A percentile compares a stretch with the other conserved stretches of the same genome.
These are phyloP conservation scores for Luffa aegyptiaca DNA, from an alignment of 306 rosid genomes.

Conservation along the genomic window DNA sequence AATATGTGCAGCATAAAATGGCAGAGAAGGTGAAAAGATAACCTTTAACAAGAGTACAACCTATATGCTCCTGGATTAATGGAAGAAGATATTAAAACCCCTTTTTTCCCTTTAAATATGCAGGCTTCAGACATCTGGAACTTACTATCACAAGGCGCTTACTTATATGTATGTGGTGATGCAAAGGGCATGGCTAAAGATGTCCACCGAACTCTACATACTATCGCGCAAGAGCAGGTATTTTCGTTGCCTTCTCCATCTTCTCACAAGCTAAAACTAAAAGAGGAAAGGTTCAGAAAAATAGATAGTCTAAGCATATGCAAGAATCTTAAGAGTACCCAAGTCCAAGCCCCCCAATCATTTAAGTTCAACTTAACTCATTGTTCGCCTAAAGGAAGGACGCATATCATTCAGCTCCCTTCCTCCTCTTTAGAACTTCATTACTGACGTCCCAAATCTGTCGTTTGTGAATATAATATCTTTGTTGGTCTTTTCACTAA, in stretches of 20 bases:
- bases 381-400: not conserved
- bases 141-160: slow-evolving; percentile 73
- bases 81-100: not conserved
- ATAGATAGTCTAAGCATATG: not conserved
- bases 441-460: not conserved
- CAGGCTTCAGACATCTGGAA: slow-evolving; percentile 94
- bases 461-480: not conserved
- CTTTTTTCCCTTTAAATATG: not conserved
- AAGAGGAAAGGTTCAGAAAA: not conserved
- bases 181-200: slow-evolving; percentile 99
- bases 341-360: not conserved
- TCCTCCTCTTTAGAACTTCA: not conserved
- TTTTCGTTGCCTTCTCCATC: not conserved
- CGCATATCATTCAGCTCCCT: not conserved
- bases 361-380: not conserved
- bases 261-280: not conserved
- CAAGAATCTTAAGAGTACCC: not conserved
- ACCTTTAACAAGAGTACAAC: not conserved
- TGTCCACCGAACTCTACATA: slow-evolving; percentile 87
- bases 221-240: slow-evolving; percentile 85
- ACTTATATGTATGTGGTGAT: slow-evolving; percentile 92
- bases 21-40: slow-evolving; percentile 53
- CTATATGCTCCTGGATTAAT: not conserved
- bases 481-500: not conserved
- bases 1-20: slow-evolving; percentile 94